phyloP scores from a whole-genome alignment of 345 rosid species.

The Passiflora organensis region DNA sequence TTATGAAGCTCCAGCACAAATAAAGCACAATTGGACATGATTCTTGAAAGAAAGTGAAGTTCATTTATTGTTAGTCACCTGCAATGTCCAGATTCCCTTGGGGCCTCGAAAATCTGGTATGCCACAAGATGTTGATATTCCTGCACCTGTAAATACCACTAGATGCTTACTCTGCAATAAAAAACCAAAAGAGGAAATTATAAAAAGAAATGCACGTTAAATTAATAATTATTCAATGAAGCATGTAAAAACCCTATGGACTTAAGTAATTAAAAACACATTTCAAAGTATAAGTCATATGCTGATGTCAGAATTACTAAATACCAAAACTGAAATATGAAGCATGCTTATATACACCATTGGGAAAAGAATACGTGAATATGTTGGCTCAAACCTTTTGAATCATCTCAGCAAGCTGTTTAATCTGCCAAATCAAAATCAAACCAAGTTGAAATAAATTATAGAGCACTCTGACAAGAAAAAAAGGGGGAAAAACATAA shows the following conservation, averaged over 20 bases:
- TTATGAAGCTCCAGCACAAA: too few species aligned
- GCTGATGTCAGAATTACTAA: too few species aligned
- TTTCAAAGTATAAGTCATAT: too few species aligned
- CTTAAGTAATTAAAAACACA: too few species aligned
- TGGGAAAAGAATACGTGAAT: neutral
- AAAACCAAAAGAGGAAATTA: neutral
- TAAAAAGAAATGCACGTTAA: neutral
- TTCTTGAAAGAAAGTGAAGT: neutral
- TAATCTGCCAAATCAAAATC: slow-evolving; percentile 22
- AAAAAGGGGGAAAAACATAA: too few species aligned
- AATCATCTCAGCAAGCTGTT: slow-evolving; percentile 27
- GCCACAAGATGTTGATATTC: slow-evolving; percentile 96
- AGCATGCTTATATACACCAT: neutral
- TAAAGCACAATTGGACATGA: neutral
- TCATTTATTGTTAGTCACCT: slow-evolving; percentile 54
- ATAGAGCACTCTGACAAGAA: neutral
- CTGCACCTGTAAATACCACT: slow-evolving; percentile 96
- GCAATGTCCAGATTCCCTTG: slow-evolving; percentile 94
- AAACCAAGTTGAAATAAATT: slow-evolving; percentile 7
- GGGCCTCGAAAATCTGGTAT: slow-evolving; percentile 99
- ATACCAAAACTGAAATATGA: neutral
- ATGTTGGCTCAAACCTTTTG: slow-evolving; percentile 20
- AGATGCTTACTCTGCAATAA: slow-evolving; percentile 97
- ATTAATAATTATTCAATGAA: neutral
- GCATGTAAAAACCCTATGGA: too few species aligned